phyloP scores from a whole-genome alignment of 2,329 filamentous ascomycete species.

The Aspergillus pseudoterreus region DNA sequence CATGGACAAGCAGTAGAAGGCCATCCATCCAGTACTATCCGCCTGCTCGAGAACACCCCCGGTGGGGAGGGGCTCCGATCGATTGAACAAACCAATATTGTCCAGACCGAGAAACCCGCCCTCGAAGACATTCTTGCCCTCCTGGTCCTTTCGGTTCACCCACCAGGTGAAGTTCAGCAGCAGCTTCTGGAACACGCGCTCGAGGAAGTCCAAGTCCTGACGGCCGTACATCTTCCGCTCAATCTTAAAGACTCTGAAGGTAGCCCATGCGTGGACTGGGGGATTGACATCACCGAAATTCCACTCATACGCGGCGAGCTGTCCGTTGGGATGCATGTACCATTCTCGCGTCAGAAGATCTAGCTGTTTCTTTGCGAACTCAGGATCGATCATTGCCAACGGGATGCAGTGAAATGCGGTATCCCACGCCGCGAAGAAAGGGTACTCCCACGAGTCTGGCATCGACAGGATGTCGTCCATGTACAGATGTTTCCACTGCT shows the following conservation, averaged over 20 bases:
- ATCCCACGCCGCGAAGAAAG: slow-evolving; percentile 97
- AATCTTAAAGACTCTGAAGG: slow-evolving; percentile 95
- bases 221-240: slow-evolving; percentile 95
- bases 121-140: slow-evolving; percentile 96
- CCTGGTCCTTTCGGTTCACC: slow-evolving; percentile 93
- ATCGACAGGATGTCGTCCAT: slow-evolving; percentile 94
- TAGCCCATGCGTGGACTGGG: slow-evolving; percentile 92
- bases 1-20: slow-evolving; percentile 95
- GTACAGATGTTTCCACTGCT: slow-evolving; percentile 91
- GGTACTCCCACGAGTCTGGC: slow-evolving; percentile 98
- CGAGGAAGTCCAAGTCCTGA: slow-evolving; percentile 91
- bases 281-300: slow-evolving; percentile 98
- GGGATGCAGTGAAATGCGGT: slow-evolving; percentile 96
- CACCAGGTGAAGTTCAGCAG: slow-evolving; percentile 98
- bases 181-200: slow-evolving; percentile 94
- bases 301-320: slow-evolving; percentile 92
- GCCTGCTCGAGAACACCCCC: slow-evolving; percentile 93
- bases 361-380: slow-evolving; percentile 96
- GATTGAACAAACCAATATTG: slow-evolving; percentile 97
- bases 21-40: slow-evolving; percentile 98
- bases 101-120: slow-evolving; percentile 92
- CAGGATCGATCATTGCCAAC: slow-evolving; percentile 93
- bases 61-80: slow-evolving; percentile 89
- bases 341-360: slow-evolving; percentile 94
- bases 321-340: slow-evolving; percentile 98